Evolutionary conservation across 176 grass and related monocot species (phyloP).

Genomic region (Carex littledalei): DNA sequence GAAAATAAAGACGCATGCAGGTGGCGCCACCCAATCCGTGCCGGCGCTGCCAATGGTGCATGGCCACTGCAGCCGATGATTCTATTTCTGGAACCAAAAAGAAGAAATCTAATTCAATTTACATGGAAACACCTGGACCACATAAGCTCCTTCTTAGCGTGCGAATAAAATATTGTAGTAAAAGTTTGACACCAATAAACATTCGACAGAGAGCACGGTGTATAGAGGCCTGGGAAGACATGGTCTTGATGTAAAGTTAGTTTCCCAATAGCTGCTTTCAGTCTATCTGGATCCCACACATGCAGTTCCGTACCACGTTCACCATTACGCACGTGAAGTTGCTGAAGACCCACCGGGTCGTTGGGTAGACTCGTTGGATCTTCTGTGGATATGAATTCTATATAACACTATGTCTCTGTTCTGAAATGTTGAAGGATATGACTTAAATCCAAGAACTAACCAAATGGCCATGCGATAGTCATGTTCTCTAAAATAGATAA

Average conservation of each 20-base stretch:
- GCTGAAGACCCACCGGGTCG: not conserved
- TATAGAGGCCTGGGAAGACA: not conserved
- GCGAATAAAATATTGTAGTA: not conserved
- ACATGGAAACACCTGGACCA: not conserved
- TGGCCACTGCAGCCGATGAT: not conserved
- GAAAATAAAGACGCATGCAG: too few relatives aligned
- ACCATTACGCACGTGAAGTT: conserved; percentile 2
- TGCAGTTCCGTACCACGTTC: not conserved
- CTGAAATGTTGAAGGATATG: not conserved
- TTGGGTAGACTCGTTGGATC: not conserved
- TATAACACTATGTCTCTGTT: not conserved
- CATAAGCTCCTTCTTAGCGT: not conserved
- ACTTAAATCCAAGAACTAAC: too few relatives aligned
- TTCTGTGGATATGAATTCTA: not conserved
- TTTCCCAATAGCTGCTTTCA: not conserved
- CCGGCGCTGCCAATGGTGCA: not conserved
- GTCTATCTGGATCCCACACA: not conserved
- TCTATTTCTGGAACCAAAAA: not conserved
- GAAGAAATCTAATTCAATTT: not conserved
- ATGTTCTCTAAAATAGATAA: too few relatives aligned
- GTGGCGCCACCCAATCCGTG: too few relatives aligned
- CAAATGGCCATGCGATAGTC: too few relatives aligned
- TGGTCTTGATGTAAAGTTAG: not conserved
- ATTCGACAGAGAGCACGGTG: not conserved
- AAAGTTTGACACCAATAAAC: not conserved